Percentiles rank a stretch among this genome's conserved stretches.
phyloP scores from a whole-genome alignment of 2,329 filamentous ascomycete species.

The Graphilbum sp. region DNA sequence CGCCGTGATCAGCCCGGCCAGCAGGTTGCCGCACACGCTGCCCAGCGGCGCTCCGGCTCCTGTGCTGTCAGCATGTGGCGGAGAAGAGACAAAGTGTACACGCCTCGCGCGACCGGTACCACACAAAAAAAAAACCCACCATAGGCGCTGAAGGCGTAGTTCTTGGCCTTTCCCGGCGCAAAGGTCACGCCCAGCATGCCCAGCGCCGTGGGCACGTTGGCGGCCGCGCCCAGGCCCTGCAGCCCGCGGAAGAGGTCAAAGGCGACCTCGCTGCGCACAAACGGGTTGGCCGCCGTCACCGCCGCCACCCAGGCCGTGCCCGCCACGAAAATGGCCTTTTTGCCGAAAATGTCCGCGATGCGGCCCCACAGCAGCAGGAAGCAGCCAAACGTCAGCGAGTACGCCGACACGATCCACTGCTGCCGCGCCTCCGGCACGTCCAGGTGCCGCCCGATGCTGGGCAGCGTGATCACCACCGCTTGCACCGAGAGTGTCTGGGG shows the following conservation, averaged over 20 bases:
- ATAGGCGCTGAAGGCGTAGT: slow-evolving; percentile 52
- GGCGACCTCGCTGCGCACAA: slow-evolving; percentile 48
- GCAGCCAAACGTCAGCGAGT: slow-evolving; percentile 49
- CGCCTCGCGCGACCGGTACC: too few relatives aligned
- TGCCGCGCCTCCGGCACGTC: slow-evolving; percentile 39
- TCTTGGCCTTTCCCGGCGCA: slow-evolving; percentile 50
- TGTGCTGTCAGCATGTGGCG: slow-evolving; percentile 9
- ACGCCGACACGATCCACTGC: slow-evolving; percentile 53
- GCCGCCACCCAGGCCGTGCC: slow-evolving; percentile 47
- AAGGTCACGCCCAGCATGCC: slow-evolving; percentile 55
- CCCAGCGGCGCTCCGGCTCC: slow-evolving; percentile 49
- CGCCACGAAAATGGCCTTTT: slow-evolving; percentile 46
- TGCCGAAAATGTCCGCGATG: slow-evolving; percentile 50
- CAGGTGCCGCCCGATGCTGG: slow-evolving; percentile 40
- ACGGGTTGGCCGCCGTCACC: slow-evolving; percentile 43
- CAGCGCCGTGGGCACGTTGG: slow-evolving; percentile 55
- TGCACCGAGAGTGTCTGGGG: slow-evolving; percentile 30
- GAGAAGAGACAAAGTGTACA: background rate
- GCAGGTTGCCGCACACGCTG: slow-evolving; percentile 45
- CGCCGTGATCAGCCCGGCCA: slow-evolving; percentile 46
- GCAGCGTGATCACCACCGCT: slow-evolving; percentile 44
- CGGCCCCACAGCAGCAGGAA: slow-evolving; percentile 53
- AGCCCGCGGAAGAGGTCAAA: slow-evolving; percentile 52
- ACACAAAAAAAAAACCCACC: slow-evolving; percentile 18
- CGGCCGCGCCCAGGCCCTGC: slow-evolving; percentile 51